A percentile compares a stretch with the other conserved stretches of the same genome.
phyloP scores from a whole-genome alignment of 768 basidiomycete genomes.

The Cystoderma amianthinum region DNA sequence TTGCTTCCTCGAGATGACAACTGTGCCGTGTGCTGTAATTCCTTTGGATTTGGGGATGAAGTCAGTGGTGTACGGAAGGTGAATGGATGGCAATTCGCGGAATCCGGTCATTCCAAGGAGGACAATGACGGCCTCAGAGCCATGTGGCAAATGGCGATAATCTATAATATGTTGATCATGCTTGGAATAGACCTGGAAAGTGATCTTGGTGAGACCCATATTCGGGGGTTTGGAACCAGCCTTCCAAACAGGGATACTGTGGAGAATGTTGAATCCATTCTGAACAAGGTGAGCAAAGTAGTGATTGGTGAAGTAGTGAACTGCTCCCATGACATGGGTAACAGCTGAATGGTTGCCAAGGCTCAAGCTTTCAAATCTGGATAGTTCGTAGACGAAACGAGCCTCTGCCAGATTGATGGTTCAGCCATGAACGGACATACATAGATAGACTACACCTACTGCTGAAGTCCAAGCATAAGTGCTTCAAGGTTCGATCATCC shows the following conservation, averaged over 20 bases:
- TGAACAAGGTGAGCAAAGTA: conserved; percentile 6
- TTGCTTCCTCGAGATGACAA: conserved; percentile 7
- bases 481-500: conserved; percentile 3
- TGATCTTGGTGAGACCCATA: conserved; percentile 4
- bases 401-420: conserved; percentile 2
- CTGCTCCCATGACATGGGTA: conserved; percentile 3
- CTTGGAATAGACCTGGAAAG: conserved; percentile 4
- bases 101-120: conserved; percentile 3
- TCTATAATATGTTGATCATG: neutral
- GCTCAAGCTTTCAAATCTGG: conserved; percentile 6
- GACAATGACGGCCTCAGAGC: conserved; percentile 1
- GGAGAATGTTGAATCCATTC: conserved; percentile 7
- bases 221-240: conserved; percentile 1
- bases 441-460: conserved; percentile 5
- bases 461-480: conserved; percentile 9
- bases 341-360: conserved; percentile 6
- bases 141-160: neutral
- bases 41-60: conserved; percentile 1
- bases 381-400: conserved; percentile 9
- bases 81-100: conserved; percentile 4
- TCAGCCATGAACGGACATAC: neutral
- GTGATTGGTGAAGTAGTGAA: conserved; percentile 6
- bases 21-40: conserved; percentile 6
- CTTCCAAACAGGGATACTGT: conserved; percentile 9
- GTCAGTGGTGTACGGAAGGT: conserved; percentile 4